These are phyloP conservation scores for Dactylorhiza incarnata DNA, from an alignment of 106 monocot genomes.

Conservation along the genomic window DNA sequence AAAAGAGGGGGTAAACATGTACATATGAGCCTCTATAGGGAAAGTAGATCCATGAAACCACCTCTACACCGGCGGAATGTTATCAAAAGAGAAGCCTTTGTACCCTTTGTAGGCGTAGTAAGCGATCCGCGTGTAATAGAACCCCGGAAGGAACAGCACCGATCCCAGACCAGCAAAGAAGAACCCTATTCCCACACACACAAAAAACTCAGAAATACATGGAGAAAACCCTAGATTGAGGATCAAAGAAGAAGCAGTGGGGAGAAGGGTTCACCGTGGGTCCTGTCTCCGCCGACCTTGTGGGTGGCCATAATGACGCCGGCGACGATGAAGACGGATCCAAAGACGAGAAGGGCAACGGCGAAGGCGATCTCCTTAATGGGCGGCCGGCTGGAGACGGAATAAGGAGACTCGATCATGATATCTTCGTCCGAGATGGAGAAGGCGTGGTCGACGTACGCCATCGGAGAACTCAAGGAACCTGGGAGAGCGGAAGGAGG, in stretches of 20 bases:
- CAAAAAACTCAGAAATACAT: not conserved
- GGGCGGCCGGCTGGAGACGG: constrained; percentile 52
- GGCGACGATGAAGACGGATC: constrained; percentile 43
- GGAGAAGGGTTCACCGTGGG: constrained; percentile 47
- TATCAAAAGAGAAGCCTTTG: constrained; percentile 65
- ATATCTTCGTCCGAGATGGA: constrained; percentile 85
- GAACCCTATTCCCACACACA: constrained; percentile 23
- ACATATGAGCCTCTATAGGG: not conserved
- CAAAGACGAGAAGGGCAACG: constrained; percentile 71
- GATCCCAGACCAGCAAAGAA: constrained; percentile 61
- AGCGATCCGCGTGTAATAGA: constrained; percentile 70
- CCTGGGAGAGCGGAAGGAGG: not conserved
- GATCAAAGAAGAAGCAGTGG: not conserved
- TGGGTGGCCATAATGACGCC: constrained; percentile 72
- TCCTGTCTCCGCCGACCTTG: constrained; percentile 66
- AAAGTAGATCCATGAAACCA: not conserved
- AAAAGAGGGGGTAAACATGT: not conserved
- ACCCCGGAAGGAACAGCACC: constrained; percentile 62
- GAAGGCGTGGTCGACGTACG: constrained; percentile 98
- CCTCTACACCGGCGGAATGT: constrained; percentile 48
- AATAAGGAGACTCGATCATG: constrained; percentile 48
- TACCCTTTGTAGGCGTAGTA: constrained; percentile 76
- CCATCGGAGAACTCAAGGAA: constrained; percentile 30
- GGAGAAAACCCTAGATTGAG: not conserved
- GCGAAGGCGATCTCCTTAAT: constrained; percentile 89